Evolutionary conservation across 805 yeast species (phyloP).

Genomic region (Candida koratica): DNA sequence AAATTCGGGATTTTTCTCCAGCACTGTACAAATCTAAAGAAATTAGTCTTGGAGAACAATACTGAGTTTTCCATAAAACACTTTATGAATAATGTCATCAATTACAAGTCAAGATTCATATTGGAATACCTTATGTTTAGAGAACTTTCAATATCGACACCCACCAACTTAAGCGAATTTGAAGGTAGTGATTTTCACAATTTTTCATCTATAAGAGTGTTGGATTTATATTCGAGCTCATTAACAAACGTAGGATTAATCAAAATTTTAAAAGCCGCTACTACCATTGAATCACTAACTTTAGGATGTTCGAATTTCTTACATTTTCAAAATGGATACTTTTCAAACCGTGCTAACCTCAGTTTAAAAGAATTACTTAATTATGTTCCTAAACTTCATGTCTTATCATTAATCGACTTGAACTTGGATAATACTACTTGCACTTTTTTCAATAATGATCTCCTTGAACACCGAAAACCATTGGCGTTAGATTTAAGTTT

Average conservation of each 20-base stretch:
- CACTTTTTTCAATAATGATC: conserved; percentile 26
- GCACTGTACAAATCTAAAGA: conserved; percentile 9
- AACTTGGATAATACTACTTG: conserved; percentile 35
- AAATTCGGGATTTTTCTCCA: conserved; percentile 26
- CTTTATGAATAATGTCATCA: conserved; percentile 26
- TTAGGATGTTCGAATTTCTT: conserved; percentile 30
- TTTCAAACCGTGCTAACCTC: conserved; percentile 12
- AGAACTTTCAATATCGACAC: conserved; percentile 21
- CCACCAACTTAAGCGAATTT: conserved; percentile 27
- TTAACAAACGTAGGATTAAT: conserved; percentile 39
- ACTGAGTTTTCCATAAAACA: conserved; percentile 22
- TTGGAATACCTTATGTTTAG: conserved; percentile 28
- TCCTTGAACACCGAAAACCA: conserved; percentile 14
- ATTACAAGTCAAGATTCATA: conserved; percentile 25
- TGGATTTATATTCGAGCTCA: conserved; percentile 41
- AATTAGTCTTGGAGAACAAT: conserved; percentile 33
- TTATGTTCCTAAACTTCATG: conserved; percentile 18
- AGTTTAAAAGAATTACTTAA: conserved; percentile 18
- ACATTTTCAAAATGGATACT: conserved; percentile 23
- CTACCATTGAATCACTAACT: conserved; percentile 26
- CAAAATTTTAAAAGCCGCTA: conserved; percentile 31
- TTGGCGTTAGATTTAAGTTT: conserved; percentile 34
- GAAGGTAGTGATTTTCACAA: conserved; percentile 21
- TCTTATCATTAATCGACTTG: conserved; percentile 30
- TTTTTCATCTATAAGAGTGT: conserved; percentile 19